Base-by-base conservation (phyloP, 257 asterid genomes). In the Oldenlandia corymbosa region DNA sequence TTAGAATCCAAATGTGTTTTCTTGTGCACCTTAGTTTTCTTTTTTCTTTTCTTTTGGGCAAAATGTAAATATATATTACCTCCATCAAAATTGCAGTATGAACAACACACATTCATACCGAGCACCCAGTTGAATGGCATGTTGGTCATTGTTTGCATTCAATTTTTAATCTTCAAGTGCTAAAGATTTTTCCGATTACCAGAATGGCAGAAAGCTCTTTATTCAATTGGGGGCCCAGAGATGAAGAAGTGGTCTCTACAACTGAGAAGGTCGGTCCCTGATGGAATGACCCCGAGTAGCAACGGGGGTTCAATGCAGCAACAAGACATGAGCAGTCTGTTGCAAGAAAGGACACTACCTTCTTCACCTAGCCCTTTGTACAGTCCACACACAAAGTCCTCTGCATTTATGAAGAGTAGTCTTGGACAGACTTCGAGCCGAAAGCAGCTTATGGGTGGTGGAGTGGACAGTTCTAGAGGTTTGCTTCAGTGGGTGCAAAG, bases 191-290 rank as follows among this genome's bases (percentile, higher is more conserved):
- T n/a, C 24, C 49, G 76, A 65, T 73, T 56, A 58, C 67, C 88
- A 93, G 99, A 90, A 79, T 93, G 99, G 99, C 97, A 93, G 83
- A 93, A 93, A 81, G 99, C 99, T 23, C 76, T 93, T 62, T 93
- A 87, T 71, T 75, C 97, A 37, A 80, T 91, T 70, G 96, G 99
- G 66, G 97, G 99, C 67, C 81, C 97, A 1, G 97, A 93, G 75
- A 93, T 93, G 70, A 87, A 87, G 72, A 93, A 93, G 78, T 93
- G 99, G 97, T 83, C 99, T 39, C 78, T 93, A 79, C 99, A 93
- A 86, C 89, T 93, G 62, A 76, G 99, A 53, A 82, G 94, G 64
- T 81, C 96, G 46, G 68, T 85, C 58, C 94, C 99, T 28, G 99
- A 93, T 69, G 97, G 96, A 68, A 73, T 87, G 66, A 73, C 94